These are phyloP conservation scores for Mycena vitilis DNA, from an alignment of 768 basidiomycete species.

Conservation along the genomic window DNA sequence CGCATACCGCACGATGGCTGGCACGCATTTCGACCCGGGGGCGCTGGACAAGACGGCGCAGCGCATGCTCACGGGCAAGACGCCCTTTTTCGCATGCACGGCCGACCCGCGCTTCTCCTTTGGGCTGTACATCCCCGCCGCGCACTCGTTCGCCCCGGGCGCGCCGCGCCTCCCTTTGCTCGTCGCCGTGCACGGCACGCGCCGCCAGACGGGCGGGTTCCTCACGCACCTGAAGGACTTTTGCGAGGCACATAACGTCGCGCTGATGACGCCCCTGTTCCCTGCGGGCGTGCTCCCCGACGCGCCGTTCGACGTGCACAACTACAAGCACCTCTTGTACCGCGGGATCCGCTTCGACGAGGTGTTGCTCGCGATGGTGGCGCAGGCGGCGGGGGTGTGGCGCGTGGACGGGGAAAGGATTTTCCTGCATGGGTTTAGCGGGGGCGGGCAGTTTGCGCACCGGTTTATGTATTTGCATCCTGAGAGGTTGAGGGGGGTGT, in stretches of 20 bases:
- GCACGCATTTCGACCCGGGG: too few species aligned
- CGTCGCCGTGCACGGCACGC: slow-evolving; percentile 38
- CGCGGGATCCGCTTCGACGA: slow-evolving; percentile 38
- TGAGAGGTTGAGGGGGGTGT: slow-evolving; percentile 33
- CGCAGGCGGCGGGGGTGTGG: slow-evolving; percentile 39
- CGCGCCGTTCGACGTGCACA: slow-evolving; percentile 37
- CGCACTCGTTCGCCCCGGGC: slow-evolving; percentile 7
- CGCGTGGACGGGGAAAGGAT: slow-evolving; percentile 31
- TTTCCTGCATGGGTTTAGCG: slow-evolving; percentile 42
- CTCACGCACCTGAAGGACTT: slow-evolving; percentile 29
- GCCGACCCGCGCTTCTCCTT: slow-evolving; percentile 39
- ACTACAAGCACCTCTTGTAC: slow-evolving; percentile 37
- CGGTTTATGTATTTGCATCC: slow-evolving; percentile 41
- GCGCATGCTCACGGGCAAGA: slow-evolving; percentile 27
- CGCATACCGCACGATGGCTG: too few species aligned
- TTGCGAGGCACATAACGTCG: slow-evolving; percentile 30
- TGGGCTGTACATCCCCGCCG: slow-evolving; percentile 30
- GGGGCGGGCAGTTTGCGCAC: slow-evolving; percentile 41
- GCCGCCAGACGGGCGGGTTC: slow-evolving; percentile 31
- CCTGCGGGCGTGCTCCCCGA: slow-evolving; percentile 38
- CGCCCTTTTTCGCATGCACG: slow-evolving; percentile 35
- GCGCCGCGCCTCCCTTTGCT: slow-evolving; percentile 30
- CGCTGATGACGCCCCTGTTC: slow-evolving; percentile 37
- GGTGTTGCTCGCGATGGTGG: slow-evolving; percentile 38
- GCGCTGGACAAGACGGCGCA: slow-evolving; percentile 22